These are phyloP conservation scores for Carallia pectinifolia DNA, from an alignment of 345 rosid genomes.

Conservation along the genomic window DNA sequence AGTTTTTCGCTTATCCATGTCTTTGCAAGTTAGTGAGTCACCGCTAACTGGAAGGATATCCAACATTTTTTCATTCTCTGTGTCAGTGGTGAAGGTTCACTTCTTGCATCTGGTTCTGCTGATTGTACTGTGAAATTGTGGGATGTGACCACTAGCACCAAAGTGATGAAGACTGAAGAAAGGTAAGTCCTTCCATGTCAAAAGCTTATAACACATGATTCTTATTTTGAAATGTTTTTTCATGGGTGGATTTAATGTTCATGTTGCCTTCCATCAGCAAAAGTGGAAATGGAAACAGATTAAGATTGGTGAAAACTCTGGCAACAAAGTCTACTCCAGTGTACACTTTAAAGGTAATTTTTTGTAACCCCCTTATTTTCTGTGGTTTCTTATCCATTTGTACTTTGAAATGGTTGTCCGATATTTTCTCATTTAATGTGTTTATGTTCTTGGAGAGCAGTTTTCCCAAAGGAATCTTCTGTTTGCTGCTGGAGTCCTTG, in stretches of 20 bases:
- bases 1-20: neutral
- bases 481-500: constrained; percentile 80
- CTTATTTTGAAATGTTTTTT: neutral
- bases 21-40: neutral
- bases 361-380: neutral
- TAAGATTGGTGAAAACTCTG: constrained; percentile 74
- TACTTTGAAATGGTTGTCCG: too few species aligned
- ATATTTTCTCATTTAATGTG: neutral
- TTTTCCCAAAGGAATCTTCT: constrained; percentile 87
- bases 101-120: constrained; percentile 97
- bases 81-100: constrained; percentile 83
- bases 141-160: constrained; percentile 79
- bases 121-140: constrained; percentile 89
- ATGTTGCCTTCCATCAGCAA: constrained; percentile 34
- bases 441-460: constrained; percentile 31
- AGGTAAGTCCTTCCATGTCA: constrained; percentile 22
- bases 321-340: constrained; percentile 94
- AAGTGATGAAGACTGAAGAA: constrained; percentile 62
- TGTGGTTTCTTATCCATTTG: neutral
- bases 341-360: constrained; percentile 55
- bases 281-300: constrained; percentile 64
- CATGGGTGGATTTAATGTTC: neutral
- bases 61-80: neutral
- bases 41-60: neutral
- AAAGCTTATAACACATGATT: neutral